Evolutionary conservation across 805 yeast species (phyloP).

Genomic region (Yarrowia sp.): DNA sequence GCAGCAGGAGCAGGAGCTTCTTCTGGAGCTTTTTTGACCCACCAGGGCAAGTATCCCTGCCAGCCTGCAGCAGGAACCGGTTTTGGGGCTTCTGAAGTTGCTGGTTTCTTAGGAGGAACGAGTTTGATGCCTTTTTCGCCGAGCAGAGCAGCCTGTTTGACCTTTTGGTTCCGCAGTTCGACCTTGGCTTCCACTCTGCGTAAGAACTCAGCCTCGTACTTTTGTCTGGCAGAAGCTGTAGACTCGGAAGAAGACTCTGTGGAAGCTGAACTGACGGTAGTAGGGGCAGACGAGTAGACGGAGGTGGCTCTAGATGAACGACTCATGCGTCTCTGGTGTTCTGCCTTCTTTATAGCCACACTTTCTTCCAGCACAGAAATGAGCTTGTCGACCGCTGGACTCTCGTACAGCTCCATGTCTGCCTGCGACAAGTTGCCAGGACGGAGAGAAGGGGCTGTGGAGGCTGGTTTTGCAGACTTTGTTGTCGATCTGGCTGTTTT

Average conservation of each 20-base stretch:
- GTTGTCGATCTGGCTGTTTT: neutral
- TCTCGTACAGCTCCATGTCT: neutral
- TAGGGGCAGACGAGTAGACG: neutral
- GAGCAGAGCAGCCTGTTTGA: constrained; percentile 4
- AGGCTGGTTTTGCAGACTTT: neutral
- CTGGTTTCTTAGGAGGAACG: neutral
- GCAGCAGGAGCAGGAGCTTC: neutral
- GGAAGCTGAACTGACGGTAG: neutral
- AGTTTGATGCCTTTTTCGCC: neutral
- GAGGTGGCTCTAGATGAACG: neutral
- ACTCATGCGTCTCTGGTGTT: neutral
- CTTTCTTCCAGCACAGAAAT: constrained; percentile 1
- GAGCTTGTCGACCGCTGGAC: neutral
- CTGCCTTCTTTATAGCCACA: neutral
- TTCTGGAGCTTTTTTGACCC: neutral
- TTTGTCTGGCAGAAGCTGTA: neutral
- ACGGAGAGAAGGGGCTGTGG: neutral
- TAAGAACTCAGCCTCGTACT: constrained; percentile 6
- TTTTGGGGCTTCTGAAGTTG: neutral
- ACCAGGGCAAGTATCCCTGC: neutral
- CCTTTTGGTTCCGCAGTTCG: constrained; percentile 1
- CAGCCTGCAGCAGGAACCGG: neutral
- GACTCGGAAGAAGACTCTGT: neutral
- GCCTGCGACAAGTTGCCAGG: neutral
- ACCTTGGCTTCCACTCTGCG: neutral